Conservation (phyloP, 2,329 filamentous ascomycete genomes). For the Hirsutella thompsonii region DNA sequence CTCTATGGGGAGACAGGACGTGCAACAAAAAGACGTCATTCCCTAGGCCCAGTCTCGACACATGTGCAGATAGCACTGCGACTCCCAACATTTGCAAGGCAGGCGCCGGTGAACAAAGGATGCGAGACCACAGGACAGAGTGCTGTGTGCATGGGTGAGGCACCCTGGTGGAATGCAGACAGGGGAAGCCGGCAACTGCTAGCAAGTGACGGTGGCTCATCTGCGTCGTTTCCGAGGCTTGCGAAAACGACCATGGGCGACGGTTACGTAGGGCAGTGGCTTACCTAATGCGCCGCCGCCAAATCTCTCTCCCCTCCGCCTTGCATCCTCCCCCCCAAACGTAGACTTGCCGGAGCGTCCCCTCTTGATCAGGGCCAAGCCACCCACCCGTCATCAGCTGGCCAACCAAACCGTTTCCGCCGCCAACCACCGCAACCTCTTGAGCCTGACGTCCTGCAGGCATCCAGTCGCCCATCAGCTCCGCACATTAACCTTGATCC, state of each 20-base stretch:
- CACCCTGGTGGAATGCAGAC: too few species aligned
- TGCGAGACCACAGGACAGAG: too few species aligned
- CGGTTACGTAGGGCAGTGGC: not conserved
- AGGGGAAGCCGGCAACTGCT: too few species aligned
- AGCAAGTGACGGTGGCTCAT: too few species aligned
- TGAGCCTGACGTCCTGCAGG: slow-evolving; percentile 10
- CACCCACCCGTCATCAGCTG: slow-evolving; percentile 3
- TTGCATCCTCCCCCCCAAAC: not conserved
- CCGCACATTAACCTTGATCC: not conserved
- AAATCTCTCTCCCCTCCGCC: not conserved
- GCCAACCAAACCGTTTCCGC: slow-evolving; percentile 1
- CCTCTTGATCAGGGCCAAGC: not conserved
- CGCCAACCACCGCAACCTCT: slow-evolving; percentile 5
- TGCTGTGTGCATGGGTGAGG: too few species aligned
- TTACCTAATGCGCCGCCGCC: slow-evolving; percentile 1
- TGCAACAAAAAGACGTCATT: too few species aligned
- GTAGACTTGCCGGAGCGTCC: not conserved
- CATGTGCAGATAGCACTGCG: too few species aligned
- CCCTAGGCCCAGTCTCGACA: too few species aligned
- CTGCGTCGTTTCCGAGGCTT: not conserved
- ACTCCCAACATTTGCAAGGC: too few species aligned
- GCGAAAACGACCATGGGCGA: not conserved
- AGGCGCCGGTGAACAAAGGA: too few species aligned
- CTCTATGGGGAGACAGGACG: too few species aligned
- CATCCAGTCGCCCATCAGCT: not conserved